These are phyloP conservation scores for Zygotorulaspora florentina DNA, from an alignment of 805 yeast genomes.

Conservation along the genomic window DNA sequence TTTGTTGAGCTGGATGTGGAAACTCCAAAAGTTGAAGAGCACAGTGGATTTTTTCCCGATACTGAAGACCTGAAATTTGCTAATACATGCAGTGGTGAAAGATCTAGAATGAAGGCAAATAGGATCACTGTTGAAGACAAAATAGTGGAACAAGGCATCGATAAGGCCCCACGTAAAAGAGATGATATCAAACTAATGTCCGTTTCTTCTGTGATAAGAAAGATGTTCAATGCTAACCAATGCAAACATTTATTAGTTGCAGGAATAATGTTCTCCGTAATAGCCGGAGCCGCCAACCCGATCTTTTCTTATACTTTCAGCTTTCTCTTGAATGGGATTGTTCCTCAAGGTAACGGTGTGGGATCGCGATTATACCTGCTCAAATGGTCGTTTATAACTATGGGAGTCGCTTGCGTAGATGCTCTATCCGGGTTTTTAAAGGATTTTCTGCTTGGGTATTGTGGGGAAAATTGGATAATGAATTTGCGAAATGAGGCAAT, in stretches of 20 bases:
- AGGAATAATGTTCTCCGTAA: constrained; percentile 52
- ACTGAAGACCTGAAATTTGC: constrained; percentile 2
- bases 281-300: constrained; percentile 67
- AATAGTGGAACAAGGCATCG: constrained; percentile 5
- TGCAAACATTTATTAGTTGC: constrained; percentile 32
- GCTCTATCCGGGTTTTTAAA: constrained; percentile 54
- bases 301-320: constrained; percentile 76
- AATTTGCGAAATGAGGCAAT: constrained; percentile 49
- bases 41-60: constrained; percentile 3
- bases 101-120: not conserved
- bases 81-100: not conserved
- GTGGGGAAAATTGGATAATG: constrained; percentile 67
- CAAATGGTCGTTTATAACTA: constrained; percentile 66
- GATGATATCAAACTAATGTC: constrained; percentile 24
- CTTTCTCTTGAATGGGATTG: constrained; percentile 58
- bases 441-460: constrained; percentile 46
- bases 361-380: constrained; percentile 35
- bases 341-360: constrained; percentile 41
- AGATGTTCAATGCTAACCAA: constrained; percentile 29
- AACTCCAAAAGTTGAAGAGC: constrained; percentile 6
- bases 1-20: constrained; percentile 9
- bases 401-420: constrained; percentile 58
- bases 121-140: constrained; percentile 5
- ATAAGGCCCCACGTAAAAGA: constrained; percentile 16
- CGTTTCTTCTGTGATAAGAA: constrained; percentile 27